Conservation (phyloP, 2,329 filamentous ascomycete genomes). For the Karstenula rhodostoma region DNA sequence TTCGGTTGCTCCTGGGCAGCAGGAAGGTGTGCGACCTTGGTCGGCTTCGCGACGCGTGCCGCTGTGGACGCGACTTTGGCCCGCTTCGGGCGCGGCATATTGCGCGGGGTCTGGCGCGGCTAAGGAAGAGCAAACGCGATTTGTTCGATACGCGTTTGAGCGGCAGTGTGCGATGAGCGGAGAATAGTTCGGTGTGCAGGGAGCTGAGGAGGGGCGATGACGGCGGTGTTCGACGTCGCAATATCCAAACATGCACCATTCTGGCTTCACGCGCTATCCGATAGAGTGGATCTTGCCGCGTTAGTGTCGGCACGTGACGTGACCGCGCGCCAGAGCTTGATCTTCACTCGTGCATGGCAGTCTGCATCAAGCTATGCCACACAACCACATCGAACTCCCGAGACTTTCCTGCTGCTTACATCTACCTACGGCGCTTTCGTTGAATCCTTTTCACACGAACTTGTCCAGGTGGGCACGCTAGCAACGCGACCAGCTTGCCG, state of each 20-base stretch:
- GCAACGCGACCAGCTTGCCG: background rate
- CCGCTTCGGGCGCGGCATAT: conserved; percentile 49
- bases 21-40: conserved; percentile 24
- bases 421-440: too few relatives aligned
- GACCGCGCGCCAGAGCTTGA: background rate
- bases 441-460: too few relatives aligned
- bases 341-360: too few relatives aligned
- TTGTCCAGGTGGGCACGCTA: background rate
- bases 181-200: conserved; percentile 13
- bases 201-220: background rate
- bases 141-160: conserved; percentile 16
- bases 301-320: conserved; percentile 9
- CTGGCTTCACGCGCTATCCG: conserved; percentile 5
- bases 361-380: too few relatives aligned
- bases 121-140: background rate
- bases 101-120: conserved; percentile 15
- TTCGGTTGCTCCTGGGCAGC: conserved; percentile 32
- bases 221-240: conserved; percentile 7
- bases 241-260: conserved; percentile 6
- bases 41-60: conserved; percentile 39
- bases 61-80: conserved; percentile 45
- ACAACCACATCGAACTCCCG: too few relatives aligned
- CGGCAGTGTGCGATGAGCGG: conserved; percentile 11
- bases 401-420: too few relatives aligned
- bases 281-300: background rate